These are phyloP conservation scores for Aureobasidium sp. DNA, from an alignment of 2,329 filamentous ascomycete genomes.

Conservation along the genomic window DNA sequence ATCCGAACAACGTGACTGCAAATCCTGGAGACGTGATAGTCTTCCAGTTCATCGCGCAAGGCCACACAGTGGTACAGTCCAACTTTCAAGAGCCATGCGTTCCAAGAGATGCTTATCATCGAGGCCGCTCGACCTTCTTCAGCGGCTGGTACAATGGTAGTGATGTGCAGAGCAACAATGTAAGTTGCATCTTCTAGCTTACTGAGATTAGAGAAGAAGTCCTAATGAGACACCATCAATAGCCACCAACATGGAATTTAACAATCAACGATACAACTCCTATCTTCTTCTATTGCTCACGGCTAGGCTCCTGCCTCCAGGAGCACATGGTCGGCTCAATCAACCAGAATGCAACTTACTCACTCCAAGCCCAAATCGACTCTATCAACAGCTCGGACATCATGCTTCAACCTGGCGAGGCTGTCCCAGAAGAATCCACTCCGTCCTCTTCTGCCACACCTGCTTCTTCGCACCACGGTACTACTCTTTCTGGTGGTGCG, in stretches of 20 bases:
- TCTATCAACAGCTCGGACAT: constrained; percentile 21
- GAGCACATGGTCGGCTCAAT: constrained; percentile 71
- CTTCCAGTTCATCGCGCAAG: constrained; percentile 37
- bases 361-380: constrained; percentile 24
- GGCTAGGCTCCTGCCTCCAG: constrained; percentile 55
- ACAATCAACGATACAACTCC: constrained; percentile 56
- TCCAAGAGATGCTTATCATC: constrained; percentile 25
- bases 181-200: background rate
- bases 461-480: constrained; percentile 18
- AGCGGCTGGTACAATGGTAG: constrained; percentile 20
- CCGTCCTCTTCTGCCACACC: constrained; percentile 18
- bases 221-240: background rate
- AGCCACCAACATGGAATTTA: constrained; percentile 26
- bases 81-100: constrained; percentile 37
- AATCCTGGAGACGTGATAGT: constrained; percentile 35
- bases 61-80: constrained; percentile 38
- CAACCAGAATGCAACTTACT: constrained; percentile 46
- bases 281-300: constrained; percentile 64
- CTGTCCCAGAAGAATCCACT: constrained; percentile 33
- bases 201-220: background rate
- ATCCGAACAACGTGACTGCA: constrained; percentile 33
- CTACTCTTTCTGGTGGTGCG: constrained; percentile 31
- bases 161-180: background rate
- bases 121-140: constrained; percentile 23
- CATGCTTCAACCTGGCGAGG: constrained; percentile 34